These are phyloP conservation scores for Eimeria sp. DNA, from an alignment of 169 alveolate species.

Conservation along the genomic window DNA sequence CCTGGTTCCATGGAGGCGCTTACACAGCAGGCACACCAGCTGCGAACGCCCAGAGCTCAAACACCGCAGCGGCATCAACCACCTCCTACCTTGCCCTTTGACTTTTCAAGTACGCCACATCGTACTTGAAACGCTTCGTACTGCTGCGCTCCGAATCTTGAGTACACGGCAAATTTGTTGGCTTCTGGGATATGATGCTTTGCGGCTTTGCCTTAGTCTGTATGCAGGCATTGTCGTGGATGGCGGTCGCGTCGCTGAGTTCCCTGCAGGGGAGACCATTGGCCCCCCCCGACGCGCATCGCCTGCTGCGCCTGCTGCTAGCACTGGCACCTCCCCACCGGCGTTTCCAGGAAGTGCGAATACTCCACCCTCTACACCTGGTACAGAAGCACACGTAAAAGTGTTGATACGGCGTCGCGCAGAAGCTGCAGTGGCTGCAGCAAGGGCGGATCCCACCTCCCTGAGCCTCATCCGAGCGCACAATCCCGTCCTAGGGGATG, in stretches of 20 bases:
- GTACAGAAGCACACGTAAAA: neutral
- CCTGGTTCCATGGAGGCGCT: neutral
- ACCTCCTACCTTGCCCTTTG: constrained; percentile 5
- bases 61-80: constrained; percentile 18
- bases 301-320: neutral
- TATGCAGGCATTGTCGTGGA: constrained; percentile 60
- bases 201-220: neutral
- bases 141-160: neutral
- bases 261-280: constrained; percentile 9
- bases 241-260: constrained; percentile 59
- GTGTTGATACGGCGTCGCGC: constrained; percentile 48
- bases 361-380: neutral
- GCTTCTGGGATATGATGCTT: neutral
- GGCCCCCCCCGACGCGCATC: neutral
- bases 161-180: neutral
- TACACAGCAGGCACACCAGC: constrained; percentile 19
- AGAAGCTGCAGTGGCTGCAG: constrained; percentile 64
- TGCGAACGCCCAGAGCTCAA: neutral
- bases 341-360: neutral
- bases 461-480: constrained; percentile 29
- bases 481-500: constrained; percentile 52
- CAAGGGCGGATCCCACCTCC: constrained; percentile 29
- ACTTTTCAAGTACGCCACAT: constrained; percentile 49
- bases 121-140: too few relatives aligned
- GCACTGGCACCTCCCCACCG: neutral